Evolutionary conservation across 306 rosid genomes (phyloP).

Genomic region (Trifolium dubium): DNA sequence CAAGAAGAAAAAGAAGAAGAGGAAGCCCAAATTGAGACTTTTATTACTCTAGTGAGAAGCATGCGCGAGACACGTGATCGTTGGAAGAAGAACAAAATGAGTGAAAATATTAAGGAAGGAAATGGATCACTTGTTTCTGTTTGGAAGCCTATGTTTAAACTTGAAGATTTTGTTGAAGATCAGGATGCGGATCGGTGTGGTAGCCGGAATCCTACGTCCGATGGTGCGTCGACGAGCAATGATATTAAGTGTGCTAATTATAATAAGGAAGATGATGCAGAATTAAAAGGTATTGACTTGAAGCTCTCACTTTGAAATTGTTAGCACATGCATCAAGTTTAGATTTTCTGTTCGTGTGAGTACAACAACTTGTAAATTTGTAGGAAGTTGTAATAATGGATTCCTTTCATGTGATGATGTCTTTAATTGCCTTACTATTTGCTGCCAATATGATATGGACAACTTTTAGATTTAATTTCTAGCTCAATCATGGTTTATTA

Average conservation of each 20-base stretch:
- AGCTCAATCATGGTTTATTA: no score
- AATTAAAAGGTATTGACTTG: constrained; percentile 46
- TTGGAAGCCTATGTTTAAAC: constrained; percentile 63
- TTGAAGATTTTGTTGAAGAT: constrained; percentile 58
- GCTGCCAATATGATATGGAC: no score
- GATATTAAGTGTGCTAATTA: neutral
- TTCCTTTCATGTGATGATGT: neutral
- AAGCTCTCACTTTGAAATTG: constrained; percentile 51
- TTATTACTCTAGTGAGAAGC: constrained; percentile 56
- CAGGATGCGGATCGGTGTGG: neutral
- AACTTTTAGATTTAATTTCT: no score
- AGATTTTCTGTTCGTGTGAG: neutral
- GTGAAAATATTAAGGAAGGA: neutral
- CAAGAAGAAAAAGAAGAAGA: constrained; percentile 40
- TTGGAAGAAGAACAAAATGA: constrained; percentile 41
- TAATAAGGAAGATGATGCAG: constrained; percentile 17
- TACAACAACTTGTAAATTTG: neutral
- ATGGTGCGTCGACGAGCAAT: constrained; percentile 6
- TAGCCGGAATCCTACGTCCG: neutral
- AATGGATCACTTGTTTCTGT: constrained; percentile 18
- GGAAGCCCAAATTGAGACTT: constrained; percentile 55
- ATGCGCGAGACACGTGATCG: constrained; percentile 59
- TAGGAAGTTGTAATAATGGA: neutral
- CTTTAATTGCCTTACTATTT: no score
- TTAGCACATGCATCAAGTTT: neutral